Conservation (phyloP, 106 monocot genomes). For the Vanilla planifolia region DNA sequence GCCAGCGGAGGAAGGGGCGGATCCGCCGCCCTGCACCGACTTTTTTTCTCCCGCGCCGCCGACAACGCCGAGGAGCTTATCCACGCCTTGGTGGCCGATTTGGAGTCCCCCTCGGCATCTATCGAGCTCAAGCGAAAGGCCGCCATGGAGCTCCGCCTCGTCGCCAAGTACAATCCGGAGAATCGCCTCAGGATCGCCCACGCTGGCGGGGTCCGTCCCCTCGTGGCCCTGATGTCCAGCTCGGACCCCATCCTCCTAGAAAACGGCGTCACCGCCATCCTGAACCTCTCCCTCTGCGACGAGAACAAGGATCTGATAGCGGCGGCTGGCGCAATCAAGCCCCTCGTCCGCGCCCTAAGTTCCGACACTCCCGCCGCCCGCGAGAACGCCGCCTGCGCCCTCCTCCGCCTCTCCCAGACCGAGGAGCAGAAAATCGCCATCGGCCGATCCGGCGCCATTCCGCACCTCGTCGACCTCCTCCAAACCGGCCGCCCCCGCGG, state of each 20-base stretch:
- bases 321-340: conserved; percentile 55
- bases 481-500: conserved; percentile 49
- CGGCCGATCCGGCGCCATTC: conserved; percentile 74
- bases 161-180: conserved; percentile 55
- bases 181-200: conserved; percentile 43
- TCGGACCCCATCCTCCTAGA: conserved; percentile 54
- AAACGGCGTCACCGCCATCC: conserved; percentile 53
- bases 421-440: conserved; percentile 49
- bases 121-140: conserved; percentile 36
- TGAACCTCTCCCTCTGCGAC: conserved; percentile 62
- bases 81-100: conserved; percentile 24
- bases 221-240: conserved; percentile 55
- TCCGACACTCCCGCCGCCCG: conserved; percentile 42
- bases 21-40: conserved; percentile 22
- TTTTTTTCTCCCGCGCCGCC: conserved; percentile 34
- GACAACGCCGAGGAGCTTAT: conserved; percentile 30
- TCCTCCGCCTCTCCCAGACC: conserved; percentile 57
- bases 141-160: conserved; percentile 54
- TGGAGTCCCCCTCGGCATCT: conserved; percentile 24
- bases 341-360: conserved; percentile 43
- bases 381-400: conserved; percentile 81
- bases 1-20: not conserved
- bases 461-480: conserved; percentile 49
- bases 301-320: conserved; percentile 70
- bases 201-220: conserved; percentile 58